Evolutionary conservation across 352 stramenopile species (phyloP), one percentile per base, ranked within the genome.

Genomic region (Phytophthora sp.): DNA sequence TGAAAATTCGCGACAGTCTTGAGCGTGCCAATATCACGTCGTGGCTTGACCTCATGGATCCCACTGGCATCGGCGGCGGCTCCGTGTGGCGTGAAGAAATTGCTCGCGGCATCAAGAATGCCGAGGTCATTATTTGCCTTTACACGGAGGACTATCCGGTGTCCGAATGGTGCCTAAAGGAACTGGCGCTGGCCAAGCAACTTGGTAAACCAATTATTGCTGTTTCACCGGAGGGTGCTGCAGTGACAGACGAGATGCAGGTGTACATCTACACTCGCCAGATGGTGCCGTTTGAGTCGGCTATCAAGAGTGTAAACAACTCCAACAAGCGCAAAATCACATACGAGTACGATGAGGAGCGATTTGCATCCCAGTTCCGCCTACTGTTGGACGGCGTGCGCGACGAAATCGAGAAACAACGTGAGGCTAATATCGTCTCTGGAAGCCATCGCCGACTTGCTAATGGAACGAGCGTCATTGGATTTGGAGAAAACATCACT

Each of bases 231-330:
- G 84, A 94, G 53, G 67, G 66, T 50, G 78, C 68, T 6, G 32
- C 61, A 3, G 74, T 92, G 20, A 84, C 74, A 11, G 82, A 92
- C 10, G 83, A 94, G 46, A 77, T 94, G 64, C 83, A 94, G 49
- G 83, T 92, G 60, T 94, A 94, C 66, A 74, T 94, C 21, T 92
- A 92, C 70, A 92, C 86, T 27, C 82, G 86, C 3, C 83, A 92
- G 57, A 92, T 94, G 65, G 77, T 94, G 26, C 84, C 85, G 30
- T 94, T 94, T 44, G 82, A 92, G 67, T 68, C 74, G 10, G 67
- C 82, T 11, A 92, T 94, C 65, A 77, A 70, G n/a, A 63, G 57
- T 21, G 59, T 92, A 32, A 64, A 89, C 62, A 75, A 79, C 41
- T 17, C 49, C n/a, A 83, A 86, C 67, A 65, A 76, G 42, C 73